phyloP scores from a whole-genome alignment of 2,329 filamentous ascomycete species.

The Fusarium secorum region DNA sequence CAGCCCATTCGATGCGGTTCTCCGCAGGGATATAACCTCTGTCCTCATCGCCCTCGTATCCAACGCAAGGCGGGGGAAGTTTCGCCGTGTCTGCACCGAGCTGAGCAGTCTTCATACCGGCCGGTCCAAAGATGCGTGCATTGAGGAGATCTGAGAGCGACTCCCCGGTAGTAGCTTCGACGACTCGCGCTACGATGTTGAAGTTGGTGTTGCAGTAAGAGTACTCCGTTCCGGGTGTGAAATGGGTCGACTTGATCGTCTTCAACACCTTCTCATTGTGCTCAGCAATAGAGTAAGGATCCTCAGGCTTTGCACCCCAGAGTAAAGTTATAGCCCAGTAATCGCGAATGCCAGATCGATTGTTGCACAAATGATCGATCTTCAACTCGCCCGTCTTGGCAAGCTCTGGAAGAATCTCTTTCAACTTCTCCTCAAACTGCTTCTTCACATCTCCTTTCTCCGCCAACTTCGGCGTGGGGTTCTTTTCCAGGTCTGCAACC shows the following conservation, averaged over 20 bases:
- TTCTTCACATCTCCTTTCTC: slow-evolving; percentile 9
- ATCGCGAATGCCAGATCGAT: slow-evolving; percentile 27
- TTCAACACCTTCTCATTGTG: slow-evolving; percentile 15
- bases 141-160: slow-evolving; percentile 11
- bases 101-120: slow-evolving; percentile 22
- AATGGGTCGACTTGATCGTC: slow-evolving; percentile 16
- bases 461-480: slow-evolving; percentile 8
- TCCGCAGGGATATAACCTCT: slow-evolving; percentile 18
- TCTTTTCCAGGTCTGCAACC: slow-evolving; percentile 19
- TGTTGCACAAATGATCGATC: slow-evolving; percentile 22
- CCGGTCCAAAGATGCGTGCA: slow-evolving; percentile 21
- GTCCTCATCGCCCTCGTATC: slow-evolving; percentile 23
- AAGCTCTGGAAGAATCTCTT: slow-evolving; percentile 11
- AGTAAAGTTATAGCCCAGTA: slow-evolving; percentile 28
- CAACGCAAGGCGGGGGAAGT: slow-evolving; percentile 13
- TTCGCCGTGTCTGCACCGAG: slow-evolving; percentile 21
- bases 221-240: slow-evolving; percentile 21
- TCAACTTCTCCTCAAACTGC: slow-evolving; percentile 22
- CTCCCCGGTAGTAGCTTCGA: slow-evolving; percentile 15
- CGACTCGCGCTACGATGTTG: slow-evolving; percentile 20
- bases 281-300: slow-evolving; percentile 17
- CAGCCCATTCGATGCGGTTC: slow-evolving; percentile 25
- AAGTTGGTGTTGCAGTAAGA: slow-evolving; percentile 32
- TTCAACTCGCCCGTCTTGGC: slow-evolving; percentile 1
- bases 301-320: slow-evolving; percentile 25